Evolutionary conservation across 305 asterid genomes (phyloP).

Genomic region (Petunia hybrid): DNA sequence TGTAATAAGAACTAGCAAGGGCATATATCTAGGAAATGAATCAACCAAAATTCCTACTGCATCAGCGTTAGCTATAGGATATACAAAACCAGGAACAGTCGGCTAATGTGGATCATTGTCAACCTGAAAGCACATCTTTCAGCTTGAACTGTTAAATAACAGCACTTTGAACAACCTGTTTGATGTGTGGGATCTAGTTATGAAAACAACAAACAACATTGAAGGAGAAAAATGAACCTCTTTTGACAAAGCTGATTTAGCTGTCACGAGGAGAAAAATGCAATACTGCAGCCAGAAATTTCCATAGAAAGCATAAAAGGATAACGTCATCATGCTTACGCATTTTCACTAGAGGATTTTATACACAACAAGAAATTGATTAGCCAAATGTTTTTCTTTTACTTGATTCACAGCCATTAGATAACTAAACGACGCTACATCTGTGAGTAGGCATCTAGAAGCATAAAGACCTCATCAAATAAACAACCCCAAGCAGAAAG

Average conservation of each 20-base stretch:
- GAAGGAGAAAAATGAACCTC: slow-evolving; percentile 52
- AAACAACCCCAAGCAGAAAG: slow-evolving; percentile 24
- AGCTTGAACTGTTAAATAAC: background rate
- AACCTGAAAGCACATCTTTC: background rate
- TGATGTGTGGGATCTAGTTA: background rate
- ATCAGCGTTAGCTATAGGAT: background rate
- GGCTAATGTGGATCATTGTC: background rate
- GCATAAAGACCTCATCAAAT: slow-evolving; percentile 5
- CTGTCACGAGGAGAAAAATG: background rate
- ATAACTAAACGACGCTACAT: background rate
- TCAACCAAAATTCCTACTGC: background rate
- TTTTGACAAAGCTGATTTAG: slow-evolving; percentile 40
- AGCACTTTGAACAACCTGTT: background rate
- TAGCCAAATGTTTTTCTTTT: background rate
- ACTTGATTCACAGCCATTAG: slow-evolving; percentile 1
- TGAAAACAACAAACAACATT: background rate
- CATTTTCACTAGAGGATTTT: slow-evolving; percentile 6
- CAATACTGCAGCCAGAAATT: background rate
- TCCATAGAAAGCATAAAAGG: background rate
- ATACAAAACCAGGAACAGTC: too few relatives aligned
- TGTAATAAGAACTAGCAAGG: background rate
- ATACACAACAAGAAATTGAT: background rate
- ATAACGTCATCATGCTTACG: background rate
- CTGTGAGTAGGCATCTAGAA: background rate
- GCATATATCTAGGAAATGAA: background rate